Conservation (phyloP, 176 grass and related monocot genomes). For the Carex myosuroides region DNA sequence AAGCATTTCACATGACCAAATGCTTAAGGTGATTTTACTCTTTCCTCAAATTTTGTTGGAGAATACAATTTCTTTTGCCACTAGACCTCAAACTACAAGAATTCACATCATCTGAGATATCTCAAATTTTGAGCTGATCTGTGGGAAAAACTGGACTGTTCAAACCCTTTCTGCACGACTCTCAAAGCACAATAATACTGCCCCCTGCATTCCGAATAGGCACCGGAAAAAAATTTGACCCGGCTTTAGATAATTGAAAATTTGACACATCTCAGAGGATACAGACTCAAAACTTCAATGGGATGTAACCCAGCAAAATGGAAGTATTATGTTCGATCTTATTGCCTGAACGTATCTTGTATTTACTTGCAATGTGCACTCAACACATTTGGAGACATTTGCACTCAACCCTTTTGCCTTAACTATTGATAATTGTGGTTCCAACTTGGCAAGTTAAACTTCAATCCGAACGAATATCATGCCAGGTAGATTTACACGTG, state of each 20-base stretch:
- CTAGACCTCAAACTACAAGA: neutral
- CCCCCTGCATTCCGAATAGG: too few relatives aligned
- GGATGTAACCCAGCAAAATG: neutral
- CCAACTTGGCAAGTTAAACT: neutral
- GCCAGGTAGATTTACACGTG: neutral
- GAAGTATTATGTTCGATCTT: neutral
- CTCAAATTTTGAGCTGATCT: too few relatives aligned
- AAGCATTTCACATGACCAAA: conserved; percentile 91
- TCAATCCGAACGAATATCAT: neutral
- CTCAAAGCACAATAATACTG: too few relatives aligned
- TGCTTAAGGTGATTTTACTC: conserved; percentile 56
- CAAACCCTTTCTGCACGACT: too few relatives aligned
- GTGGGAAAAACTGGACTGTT: too few relatives aligned
- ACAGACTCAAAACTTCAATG: neutral
- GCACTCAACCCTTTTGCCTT: neutral
- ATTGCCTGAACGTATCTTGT: neutral
- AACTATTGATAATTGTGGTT: neutral
- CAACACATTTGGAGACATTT: neutral
- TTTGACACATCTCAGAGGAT: too few relatives aligned
- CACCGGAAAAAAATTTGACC: too few relatives aligned
- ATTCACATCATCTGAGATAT: too few relatives aligned
- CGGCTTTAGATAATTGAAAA: too few relatives aligned
- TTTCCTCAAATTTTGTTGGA: neutral
- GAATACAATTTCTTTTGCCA: neutral
- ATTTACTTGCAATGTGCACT: neutral